Conservation (phyloP, 106 monocot species). For the Phalaenopsis aphrodite region DNA sequence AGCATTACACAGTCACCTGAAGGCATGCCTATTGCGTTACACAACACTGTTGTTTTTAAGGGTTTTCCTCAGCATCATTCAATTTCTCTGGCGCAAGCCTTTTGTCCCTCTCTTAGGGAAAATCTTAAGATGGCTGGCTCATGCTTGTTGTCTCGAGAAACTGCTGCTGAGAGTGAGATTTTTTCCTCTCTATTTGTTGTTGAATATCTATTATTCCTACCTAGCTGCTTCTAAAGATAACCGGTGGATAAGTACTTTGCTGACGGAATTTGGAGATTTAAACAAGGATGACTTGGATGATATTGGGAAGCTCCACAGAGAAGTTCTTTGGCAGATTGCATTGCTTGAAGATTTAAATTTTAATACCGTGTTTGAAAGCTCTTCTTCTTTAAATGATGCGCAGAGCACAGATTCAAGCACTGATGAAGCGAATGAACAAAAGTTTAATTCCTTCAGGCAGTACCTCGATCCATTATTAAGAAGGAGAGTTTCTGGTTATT, state of each 20-base stretch:
- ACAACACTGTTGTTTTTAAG: slow-evolving; percentile 98
- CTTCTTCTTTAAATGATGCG: slow-evolving; percentile 30
- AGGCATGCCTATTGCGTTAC: slow-evolving; percentile 95
- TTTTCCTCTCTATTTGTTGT: slow-evolving; percentile 90
- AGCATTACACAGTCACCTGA: slow-evolving; percentile 92
- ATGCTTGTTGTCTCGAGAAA: slow-evolving; percentile 27
- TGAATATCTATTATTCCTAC: slow-evolving; percentile 89
- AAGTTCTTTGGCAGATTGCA: slow-evolving; percentile 88
- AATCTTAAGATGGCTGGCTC: slow-evolving; percentile 54
- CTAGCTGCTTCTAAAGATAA: slow-evolving; percentile 93
- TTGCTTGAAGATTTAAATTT: slow-evolving; percentile 77
- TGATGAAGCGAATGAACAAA: slow-evolving; percentile 54
- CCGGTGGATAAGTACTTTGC: slow-evolving; percentile 84
- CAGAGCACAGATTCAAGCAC: slow-evolving; percentile 28
- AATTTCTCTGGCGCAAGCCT: slow-evolving; percentile 69
- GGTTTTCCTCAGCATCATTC: slow-evolving; percentile 97
- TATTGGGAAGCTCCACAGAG: slow-evolving; percentile 80
- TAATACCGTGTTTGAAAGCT: slow-evolving; percentile 32
- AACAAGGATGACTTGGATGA: slow-evolving; percentile 82
- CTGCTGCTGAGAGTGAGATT: slow-evolving; percentile 32
- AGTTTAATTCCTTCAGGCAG: slow-evolving; percentile 72
- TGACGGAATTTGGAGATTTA: slow-evolving; percentile 87
- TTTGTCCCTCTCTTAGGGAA: slow-evolving; percentile 65
- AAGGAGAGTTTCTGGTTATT: slow-evolving; percentile 53
- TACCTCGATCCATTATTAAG: slow-evolving; percentile 86